phyloP scores from a whole-genome alignment of 805 yeast genomes.

The Candida golubevii region DNA sequence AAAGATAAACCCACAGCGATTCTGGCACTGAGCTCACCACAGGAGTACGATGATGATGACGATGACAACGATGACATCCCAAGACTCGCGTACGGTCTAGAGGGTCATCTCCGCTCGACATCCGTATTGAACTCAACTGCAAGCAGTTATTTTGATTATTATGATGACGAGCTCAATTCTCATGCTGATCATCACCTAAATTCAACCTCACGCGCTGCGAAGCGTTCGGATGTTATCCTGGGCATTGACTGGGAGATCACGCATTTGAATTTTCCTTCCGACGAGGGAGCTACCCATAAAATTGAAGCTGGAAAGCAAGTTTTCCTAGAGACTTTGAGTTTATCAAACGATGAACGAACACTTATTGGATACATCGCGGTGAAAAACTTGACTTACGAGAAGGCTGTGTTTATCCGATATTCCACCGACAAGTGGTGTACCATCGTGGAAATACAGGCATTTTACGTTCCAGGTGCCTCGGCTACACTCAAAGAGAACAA shows the following conservation, averaged over 20 bases:
- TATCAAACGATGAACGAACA: slow-evolving; percentile 53
- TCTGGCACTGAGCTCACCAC: slow-evolving; percentile 63
- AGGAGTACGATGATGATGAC: slow-evolving; percentile 16
- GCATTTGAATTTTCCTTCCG: slow-evolving; percentile 34
- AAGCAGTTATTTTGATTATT: slow-evolving; percentile 13
- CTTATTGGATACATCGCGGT: slow-evolving; percentile 77
- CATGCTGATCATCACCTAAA: slow-evolving; percentile 5
- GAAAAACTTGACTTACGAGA: slow-evolving; percentile 65
- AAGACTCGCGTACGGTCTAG: slow-evolving; percentile 3
- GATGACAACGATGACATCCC: slow-evolving; percentile 15
- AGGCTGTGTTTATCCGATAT: slow-evolving; percentile 65
- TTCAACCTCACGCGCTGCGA: slow-evolving; percentile 11
- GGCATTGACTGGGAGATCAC: slow-evolving; percentile 43
- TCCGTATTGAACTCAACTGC: slow-evolving; percentile 2
- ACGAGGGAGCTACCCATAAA: not conserved
- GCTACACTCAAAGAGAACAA: slow-evolving; percentile 42
- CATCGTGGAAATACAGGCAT: slow-evolving; percentile 62
- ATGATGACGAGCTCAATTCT: slow-evolving; percentile 18
- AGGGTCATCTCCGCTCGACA: slow-evolving; percentile 1
- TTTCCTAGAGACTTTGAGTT: slow-evolving; percentile 60
- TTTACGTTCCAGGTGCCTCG: slow-evolving; percentile 54
- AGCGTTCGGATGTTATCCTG: not conserved
- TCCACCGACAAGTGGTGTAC: slow-evolving; percentile 79
- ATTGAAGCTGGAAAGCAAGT: slow-evolving; percentile 1
- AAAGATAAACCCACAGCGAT: slow-evolving; percentile 76